phyloP scores from a whole-genome alignment of 441 rosid species.

The Flueggea neowawraea region DNA sequence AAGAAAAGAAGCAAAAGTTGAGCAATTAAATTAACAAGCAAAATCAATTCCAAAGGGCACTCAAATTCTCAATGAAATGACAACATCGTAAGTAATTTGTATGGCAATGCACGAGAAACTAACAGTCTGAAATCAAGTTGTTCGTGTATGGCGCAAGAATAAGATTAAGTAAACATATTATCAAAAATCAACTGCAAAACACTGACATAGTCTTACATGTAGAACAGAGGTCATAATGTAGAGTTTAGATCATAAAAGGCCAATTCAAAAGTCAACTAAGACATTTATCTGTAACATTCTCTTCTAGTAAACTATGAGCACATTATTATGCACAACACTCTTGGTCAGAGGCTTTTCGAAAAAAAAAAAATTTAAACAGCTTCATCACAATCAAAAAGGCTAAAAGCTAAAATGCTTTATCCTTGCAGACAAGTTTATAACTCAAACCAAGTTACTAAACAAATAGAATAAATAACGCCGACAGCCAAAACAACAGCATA shows the following conservation, averaged over 20 bases:
- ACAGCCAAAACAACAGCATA: not conserved
- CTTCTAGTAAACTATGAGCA: too few relatives aligned
- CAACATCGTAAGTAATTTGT: not conserved
- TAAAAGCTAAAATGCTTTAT: too few relatives aligned
- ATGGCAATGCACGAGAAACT: not conserved
- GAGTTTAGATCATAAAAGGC: too few relatives aligned
- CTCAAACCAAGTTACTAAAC: not conserved
- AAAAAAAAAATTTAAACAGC: too few relatives aligned
- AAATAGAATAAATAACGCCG: not conserved
- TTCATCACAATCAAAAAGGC: not conserved
- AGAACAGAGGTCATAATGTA: too few relatives aligned
- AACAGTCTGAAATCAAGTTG: not conserved
- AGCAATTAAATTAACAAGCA: not conserved
- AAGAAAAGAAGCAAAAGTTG: conserved; percentile 3
- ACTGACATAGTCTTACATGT: not conserved
- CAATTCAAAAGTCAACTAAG: too few relatives aligned
- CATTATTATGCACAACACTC: too few relatives aligned
- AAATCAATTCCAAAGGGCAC: not conserved
- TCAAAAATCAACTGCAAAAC: not conserved
- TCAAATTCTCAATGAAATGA: not conserved
- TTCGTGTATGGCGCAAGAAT: too few relatives aligned
- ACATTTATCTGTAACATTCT: too few relatives aligned
- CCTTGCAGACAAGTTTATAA: not conserved
- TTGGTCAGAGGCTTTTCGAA: too few relatives aligned
- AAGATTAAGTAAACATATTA: not conserved